Percentiles rank a stretch among this genome's conserved stretches.
phyloP scores from a whole-genome alignment of 2,329 filamentous ascomycete species.

The Paracoccidioides brasiliensis region DNA sequence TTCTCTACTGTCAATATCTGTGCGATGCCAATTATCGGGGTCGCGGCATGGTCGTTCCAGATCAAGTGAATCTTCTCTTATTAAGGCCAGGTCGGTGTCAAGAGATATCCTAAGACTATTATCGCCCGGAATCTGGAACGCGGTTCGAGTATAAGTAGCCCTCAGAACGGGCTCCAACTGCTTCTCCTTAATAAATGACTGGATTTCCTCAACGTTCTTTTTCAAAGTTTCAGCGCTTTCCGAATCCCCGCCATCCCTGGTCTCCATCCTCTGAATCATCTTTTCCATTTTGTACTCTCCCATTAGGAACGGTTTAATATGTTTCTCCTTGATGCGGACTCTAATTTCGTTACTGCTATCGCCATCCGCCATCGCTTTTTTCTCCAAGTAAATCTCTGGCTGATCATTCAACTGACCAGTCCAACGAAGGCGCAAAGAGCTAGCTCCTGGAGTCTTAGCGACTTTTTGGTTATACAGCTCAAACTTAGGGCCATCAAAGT shows the following conservation, averaged over 20 bases:
- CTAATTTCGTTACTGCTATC: conserved; percentile 66
- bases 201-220: conserved; percentile 60
- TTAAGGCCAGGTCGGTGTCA: conserved; percentile 83
- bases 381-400: conserved; percentile 74
- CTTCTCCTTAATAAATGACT: conserved; percentile 63
- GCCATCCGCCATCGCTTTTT: conserved; percentile 70
- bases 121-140: conserved; percentile 91
- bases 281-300: conserved; percentile 90
- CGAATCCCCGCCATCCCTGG: conserved; percentile 55
- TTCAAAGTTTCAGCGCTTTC: conserved; percentile 58
- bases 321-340: conserved; percentile 86
- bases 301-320: conserved; percentile 73
- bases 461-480: conserved; percentile 79
- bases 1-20: conserved; percentile 69
- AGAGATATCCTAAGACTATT: conserved; percentile 83
- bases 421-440: conserved; percentile 80
- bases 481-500: conserved; percentile 84
- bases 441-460: conserved; percentile 57
- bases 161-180: conserved; percentile 72
- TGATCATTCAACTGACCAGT: conserved; percentile 69
- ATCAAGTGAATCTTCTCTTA: conserved; percentile 64
- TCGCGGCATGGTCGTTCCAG: conserved; percentile 74
- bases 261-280: conserved; percentile 64
- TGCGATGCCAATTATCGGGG: conserved; percentile 77
- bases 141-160: conserved; percentile 86